A percentile compares a stretch with the other conserved stretches of the same genome.
Conservation (phyloP, 176 grass and related monocot species). For the Luzula sylvatica region DNA sequence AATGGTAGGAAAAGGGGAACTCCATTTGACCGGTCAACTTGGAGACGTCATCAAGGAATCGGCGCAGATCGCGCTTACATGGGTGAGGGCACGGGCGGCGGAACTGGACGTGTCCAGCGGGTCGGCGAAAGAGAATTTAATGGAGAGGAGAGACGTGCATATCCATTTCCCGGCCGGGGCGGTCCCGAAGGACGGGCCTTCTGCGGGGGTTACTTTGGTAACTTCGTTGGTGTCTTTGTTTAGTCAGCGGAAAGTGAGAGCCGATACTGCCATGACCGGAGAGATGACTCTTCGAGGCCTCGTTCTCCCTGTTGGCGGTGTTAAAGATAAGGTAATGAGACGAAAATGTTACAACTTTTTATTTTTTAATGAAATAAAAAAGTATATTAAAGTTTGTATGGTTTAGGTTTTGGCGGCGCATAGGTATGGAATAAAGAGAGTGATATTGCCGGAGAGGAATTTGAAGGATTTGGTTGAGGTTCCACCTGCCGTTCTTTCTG, state of each 20-base stretch:
- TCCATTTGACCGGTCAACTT: constrained; percentile 95
- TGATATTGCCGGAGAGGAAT: constrained; percentile 94
- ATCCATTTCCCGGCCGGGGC: constrained; percentile 99
- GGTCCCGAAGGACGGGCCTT: constrained; percentile 98
- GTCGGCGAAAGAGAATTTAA: constrained; percentile 54
- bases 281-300: constrained; percentile 97
- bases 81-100: constrained; percentile 84
- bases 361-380: too few relatives aligned
- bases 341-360: too few relatives aligned
- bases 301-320: constrained; percentile 88
- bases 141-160: constrained; percentile 86
- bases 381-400: not conserved
- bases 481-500: constrained; percentile 63
- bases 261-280: constrained; percentile 96
- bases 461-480: constrained; percentile 88
- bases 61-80: constrained; percentile 92
- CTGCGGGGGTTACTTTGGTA: constrained; percentile 88
- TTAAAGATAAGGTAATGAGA: constrained; percentile 84
- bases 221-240: constrained; percentile 86
- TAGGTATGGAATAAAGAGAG: constrained; percentile 89
- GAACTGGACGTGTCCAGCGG: constrained; percentile 69
- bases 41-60: constrained; percentile 99
- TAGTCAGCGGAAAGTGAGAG: constrained; percentile 74
- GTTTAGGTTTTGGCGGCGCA: constrained; percentile 87
- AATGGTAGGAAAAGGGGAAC: constrained; percentile 97